phyloP scores from a whole-genome alignment of 1,284 basidiomycete genomes.

The Agroathelia rolfsii region DNA sequence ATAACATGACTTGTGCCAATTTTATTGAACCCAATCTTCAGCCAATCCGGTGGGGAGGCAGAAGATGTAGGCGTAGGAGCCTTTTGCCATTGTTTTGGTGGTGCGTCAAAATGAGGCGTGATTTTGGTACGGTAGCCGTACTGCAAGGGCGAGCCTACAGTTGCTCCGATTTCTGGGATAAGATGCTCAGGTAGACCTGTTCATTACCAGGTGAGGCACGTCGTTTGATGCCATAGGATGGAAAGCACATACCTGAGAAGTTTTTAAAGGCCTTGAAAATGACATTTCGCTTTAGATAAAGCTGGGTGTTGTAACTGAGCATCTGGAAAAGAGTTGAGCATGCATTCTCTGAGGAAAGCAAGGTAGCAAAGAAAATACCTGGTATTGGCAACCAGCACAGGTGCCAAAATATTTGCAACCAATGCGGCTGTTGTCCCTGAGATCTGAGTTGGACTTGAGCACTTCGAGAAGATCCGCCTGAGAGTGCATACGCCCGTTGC shows the following conservation, averaged over 20 bases:
- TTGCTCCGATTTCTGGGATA: conserved; percentile 65
- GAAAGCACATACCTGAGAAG: conserved; percentile 50
- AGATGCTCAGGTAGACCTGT: conserved; percentile 45
- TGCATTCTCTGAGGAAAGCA: not conserved
- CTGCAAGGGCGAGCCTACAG: conserved; percentile 80
- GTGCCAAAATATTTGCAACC: conserved; percentile 81
- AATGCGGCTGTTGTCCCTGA: conserved; percentile 57
- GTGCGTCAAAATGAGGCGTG: conserved; percentile 90
- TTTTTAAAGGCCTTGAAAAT: conserved; percentile 81
- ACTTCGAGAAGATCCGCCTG: conserved; percentile 70
- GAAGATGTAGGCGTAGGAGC: conserved; percentile 17
- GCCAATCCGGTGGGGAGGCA: conserved; percentile 42
- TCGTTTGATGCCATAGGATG: conserved; percentile 2
- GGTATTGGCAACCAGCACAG: conserved; percentile 75
- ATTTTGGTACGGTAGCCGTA: conserved; percentile 96
- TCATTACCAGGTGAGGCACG: conserved; percentile 2
- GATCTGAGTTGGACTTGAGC: conserved; percentile 48
- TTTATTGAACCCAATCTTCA: conserved; percentile 87
- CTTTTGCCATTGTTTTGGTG: conserved; percentile 45
- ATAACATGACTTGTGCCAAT: conserved; percentile 71
- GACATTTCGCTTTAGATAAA: conserved; percentile 79
- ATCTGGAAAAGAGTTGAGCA: conserved; percentile 37
- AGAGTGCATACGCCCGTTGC: conserved; percentile 58
- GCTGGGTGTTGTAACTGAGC: conserved; percentile 81
- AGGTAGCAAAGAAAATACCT: conserved; percentile 37